Evolutionary conservation across 495 filamentous ascomycete genomes (phyloP).

Genomic region (Tuber calosporum): DNA sequence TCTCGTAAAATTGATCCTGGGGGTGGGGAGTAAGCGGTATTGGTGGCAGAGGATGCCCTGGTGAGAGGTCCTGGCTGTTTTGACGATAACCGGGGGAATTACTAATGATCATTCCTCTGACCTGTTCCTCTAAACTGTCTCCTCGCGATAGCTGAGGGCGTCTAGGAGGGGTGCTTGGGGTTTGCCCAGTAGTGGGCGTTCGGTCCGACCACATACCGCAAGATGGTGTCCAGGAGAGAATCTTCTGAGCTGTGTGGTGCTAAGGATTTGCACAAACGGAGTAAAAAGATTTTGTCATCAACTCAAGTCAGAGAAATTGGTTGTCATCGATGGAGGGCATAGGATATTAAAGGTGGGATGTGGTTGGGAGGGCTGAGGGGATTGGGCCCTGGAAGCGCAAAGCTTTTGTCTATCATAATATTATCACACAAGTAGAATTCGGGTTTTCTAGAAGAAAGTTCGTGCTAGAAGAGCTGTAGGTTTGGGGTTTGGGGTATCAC

Average conservation of each 20-base stretch:
- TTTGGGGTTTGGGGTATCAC: neutral
- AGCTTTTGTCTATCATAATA: too few species aligned
- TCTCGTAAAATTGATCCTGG: neutral
- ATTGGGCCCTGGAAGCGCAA: neutral
- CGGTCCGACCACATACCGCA: neutral
- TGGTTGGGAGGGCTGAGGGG: neutral
- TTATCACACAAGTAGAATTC: neutral
- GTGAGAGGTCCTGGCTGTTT: neutral
- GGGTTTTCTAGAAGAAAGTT: neutral
- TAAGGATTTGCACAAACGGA: neutral
- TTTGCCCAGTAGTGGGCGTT: neutral
- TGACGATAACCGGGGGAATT: neutral
- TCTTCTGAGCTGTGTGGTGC: neutral
- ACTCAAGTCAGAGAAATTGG: neutral
- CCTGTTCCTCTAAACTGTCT: constrained; percentile 19
- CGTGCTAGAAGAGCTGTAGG: neutral
- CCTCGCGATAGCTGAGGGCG: neutral
- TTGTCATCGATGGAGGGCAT: neutral
- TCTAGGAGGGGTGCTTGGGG: neutral
- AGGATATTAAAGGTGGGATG: neutral
- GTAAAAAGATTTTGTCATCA: neutral
- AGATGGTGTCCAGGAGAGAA: neutral
- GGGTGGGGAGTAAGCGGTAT: neutral
- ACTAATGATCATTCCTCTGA: constrained; percentile 25
- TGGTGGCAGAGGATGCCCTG: neutral